Percentiles rank a stretch among this genome's conserved stretches.
phyloP scores from a whole-genome alignment of 148 eudicot genomes.

The Oxyria digyna region DNA sequence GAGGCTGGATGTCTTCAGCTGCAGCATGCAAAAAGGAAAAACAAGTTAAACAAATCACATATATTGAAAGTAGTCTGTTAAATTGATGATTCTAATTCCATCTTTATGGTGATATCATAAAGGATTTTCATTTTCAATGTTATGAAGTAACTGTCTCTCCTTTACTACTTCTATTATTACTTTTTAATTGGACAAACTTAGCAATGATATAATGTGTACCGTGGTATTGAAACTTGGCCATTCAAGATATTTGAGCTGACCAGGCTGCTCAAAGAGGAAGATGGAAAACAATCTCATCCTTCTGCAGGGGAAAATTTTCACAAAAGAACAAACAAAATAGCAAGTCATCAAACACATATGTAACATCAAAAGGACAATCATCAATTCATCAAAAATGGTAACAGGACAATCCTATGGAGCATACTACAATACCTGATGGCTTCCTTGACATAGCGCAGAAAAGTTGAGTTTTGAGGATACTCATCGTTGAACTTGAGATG shows the following conservation, averaged over 20 bases:
- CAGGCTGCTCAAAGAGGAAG: constrained; percentile 50
- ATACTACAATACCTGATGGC: not conserved
- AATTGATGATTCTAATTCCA: too few species aligned
- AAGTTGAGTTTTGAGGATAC: not conserved
- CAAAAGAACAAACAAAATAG: not conserved
- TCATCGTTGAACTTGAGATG: not conserved
- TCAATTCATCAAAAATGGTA: not conserved
- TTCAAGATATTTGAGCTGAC: constrained; percentile 61
- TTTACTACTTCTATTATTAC: too few species aligned
- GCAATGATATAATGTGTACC: constrained; percentile 22
- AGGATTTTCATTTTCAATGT: too few species aligned
- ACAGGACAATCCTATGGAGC: not conserved
- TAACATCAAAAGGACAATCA: not conserved
- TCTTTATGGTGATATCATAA: too few species aligned
- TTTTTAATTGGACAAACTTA: not conserved
- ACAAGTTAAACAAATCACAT: not conserved
- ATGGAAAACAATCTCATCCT: constrained; percentile 10
- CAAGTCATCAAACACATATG: not conserved
- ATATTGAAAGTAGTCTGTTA: too few species aligned
- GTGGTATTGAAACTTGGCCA: constrained; percentile 84
- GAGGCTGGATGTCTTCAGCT: constrained; percentile 72
- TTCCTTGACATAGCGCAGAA: not conserved
- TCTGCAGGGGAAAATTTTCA: constrained; percentile 1
- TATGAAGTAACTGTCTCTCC: too few species aligned
- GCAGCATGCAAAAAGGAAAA: constrained; percentile 12